Evolutionary conservation across 495 filamentous ascomycete species (phyloP).

Genomic region (Trichoderma reesei): DNA sequence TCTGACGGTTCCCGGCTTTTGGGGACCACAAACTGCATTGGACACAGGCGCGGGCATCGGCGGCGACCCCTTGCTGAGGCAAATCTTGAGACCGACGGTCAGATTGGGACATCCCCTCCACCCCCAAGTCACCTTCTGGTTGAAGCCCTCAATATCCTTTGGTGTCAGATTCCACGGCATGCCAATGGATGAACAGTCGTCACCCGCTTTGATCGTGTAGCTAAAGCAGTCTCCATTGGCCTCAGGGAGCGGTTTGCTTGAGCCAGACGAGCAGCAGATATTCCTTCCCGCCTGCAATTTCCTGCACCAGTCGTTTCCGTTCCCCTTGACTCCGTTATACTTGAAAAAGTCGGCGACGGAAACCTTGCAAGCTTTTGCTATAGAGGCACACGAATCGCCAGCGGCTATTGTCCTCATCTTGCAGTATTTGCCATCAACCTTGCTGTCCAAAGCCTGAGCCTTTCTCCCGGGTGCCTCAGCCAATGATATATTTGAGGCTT

Average conservation of each 20-base stretch:
- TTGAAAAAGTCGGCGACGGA: too few relatives aligned
- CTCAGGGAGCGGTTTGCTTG: slow-evolving; percentile 21
- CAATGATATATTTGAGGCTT: too few relatives aligned
- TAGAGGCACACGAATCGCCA: too few relatives aligned
- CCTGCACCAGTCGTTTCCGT: too few relatives aligned
- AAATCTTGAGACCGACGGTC: slow-evolving; percentile 21
- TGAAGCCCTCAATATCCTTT: slow-evolving; percentile 23
- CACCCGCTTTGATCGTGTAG: slow-evolving; percentile 19
- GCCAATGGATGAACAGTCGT: slow-evolving; percentile 13
- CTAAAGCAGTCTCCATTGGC: slow-evolving; percentile 26
- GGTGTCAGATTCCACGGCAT: slow-evolving; percentile 18
- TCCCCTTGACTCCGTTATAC: too few relatives aligned
- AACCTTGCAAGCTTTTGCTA: too few relatives aligned
- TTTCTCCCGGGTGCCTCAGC: too few relatives aligned
- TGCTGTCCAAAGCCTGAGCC: too few relatives aligned
- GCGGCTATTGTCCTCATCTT: too few relatives aligned
- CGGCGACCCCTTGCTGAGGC: slow-evolving; percentile 29
- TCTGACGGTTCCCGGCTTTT: neutral
- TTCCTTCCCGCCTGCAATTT: neutral
- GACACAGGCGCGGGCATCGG: slow-evolving; percentile 27
- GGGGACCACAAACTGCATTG: slow-evolving; percentile 34
- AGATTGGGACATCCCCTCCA: slow-evolving; percentile 31
- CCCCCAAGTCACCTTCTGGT: slow-evolving; percentile 29
- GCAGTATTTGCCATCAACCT: too few relatives aligned
- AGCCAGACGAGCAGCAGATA: neutral